Conservation (phyloP, 2,329 filamentous ascomycete species). For the Rhinocladiella mackenziei region DNA sequence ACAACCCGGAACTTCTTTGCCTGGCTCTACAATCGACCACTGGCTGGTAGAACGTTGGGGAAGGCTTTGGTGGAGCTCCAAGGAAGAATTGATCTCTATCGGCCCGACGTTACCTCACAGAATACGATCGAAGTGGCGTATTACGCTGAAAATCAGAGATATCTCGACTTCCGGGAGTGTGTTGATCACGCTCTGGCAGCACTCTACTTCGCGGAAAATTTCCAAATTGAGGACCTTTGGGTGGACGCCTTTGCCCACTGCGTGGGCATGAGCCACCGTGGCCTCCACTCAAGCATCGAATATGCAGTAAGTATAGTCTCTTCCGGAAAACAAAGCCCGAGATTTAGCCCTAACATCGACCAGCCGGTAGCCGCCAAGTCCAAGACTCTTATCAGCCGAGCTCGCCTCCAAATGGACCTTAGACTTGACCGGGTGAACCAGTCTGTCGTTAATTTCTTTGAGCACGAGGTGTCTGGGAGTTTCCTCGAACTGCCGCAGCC, state of each 20-base stretch:
- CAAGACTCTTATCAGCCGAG: constrained; percentile 61
- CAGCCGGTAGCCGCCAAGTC: constrained; percentile 49
- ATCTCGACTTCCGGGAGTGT: constrained; percentile 62
- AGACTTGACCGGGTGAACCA: constrained; percentile 56
- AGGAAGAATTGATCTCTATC: constrained; percentile 61
- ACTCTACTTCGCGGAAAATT: constrained; percentile 64
- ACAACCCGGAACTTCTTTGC: constrained; percentile 31
- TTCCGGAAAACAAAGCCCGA: too few relatives aligned
- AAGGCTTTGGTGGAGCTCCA: constrained; percentile 61
- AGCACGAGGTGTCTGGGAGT: constrained; percentile 64
- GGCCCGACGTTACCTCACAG: constrained; percentile 48
- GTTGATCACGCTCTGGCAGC: constrained; percentile 66
- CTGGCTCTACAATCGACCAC: constrained; percentile 28
- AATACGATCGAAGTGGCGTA: constrained; percentile 59
- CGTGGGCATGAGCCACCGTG: constrained; percentile 59
- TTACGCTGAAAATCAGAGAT: constrained; percentile 67
- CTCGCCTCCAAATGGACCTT: constrained; percentile 61
- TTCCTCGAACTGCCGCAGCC: constrained; percentile 61
- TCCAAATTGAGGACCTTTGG: constrained; percentile 62
- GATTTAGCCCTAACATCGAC: too few relatives aligned
- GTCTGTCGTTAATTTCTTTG: constrained; percentile 64
- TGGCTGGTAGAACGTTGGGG: constrained; percentile 51
- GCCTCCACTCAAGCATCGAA: constrained; percentile 24
- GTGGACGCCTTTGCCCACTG: constrained; percentile 72
- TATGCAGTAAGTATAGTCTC: constrained; percentile 22